Base-by-base conservation (phyloP, 2,329 filamentous ascomycete genomes). In the Fusarium duplospermum region DNA sequence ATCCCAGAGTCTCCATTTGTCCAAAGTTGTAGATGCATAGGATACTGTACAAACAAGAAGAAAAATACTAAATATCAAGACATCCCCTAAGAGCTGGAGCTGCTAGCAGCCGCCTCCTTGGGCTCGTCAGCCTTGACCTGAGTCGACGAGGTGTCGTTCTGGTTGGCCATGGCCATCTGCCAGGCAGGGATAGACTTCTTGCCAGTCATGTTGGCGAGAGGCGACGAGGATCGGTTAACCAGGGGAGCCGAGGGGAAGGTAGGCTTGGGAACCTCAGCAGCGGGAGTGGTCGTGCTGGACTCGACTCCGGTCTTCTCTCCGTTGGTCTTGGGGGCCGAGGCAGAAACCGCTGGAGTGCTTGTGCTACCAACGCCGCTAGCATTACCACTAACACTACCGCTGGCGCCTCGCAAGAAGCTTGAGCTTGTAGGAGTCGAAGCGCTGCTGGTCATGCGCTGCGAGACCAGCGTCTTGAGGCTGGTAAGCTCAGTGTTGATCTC, bases 401-500 rank as follows among this genome's bases (percentile, higher is more conserved):
- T 75, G 22, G 71, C 35, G n/a, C 77, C 75, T 20, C 80, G 79
- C 59, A 78, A 62, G 60, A 75, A 78, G 69, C 67, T 75, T 57
- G 76, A 62, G 33, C 79, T 60, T 16, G 71, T 63, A n/a, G 80
- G 68, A 10, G 82, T 77, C 4, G 81, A 67, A 6, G 78, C 58
- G 24, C 79, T 70, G 64, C 70, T 71, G 84, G 78, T 86, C 87
- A 92, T 88, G 69, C 91, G 85, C 81, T 92, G 90, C 50, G 87
- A 86, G 78, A 99, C 90, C 62, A 99, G 87, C 3, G 94, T 93
- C 88, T 98, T 98, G 78, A 99, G 86, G 81, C 95, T 98, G 86
- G 93, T 94, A 78, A 99, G 87, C 83, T 99, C 96, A 8, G 88
- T 89, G 75, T 94, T 93, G 75, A 99, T 90, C 78, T 98, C 96